These are phyloP conservation scores for Ilyonectria sp. DNA, from an alignment of 2,329 filamentous ascomycete genomes.

Conservation along the genomic window DNA sequence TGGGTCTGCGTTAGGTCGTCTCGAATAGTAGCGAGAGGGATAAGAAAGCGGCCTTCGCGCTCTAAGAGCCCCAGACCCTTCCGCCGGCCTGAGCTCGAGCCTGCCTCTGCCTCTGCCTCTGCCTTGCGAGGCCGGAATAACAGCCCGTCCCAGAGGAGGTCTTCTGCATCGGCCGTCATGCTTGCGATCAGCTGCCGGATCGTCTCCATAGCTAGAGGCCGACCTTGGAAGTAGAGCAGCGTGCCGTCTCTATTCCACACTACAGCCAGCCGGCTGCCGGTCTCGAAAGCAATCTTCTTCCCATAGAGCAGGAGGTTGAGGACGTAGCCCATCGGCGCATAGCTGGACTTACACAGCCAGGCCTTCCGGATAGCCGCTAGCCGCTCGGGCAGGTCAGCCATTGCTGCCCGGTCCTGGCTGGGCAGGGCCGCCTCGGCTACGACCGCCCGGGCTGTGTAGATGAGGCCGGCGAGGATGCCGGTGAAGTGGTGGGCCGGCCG, in stretches of 20 bases:
- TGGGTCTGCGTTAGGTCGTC: neutral
- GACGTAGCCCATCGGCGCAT: neutral
- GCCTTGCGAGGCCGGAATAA: neutral
- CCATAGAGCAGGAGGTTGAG: neutral
- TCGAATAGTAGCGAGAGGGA: neutral
- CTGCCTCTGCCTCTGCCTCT: too few species aligned
- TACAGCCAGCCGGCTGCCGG: too few species aligned
- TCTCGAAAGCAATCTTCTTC: neutral
- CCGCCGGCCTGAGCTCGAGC: too few species aligned
- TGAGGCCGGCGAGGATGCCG: neutral
- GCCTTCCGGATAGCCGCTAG: too few species aligned
- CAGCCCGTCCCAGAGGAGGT: neutral
- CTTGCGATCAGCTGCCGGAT: neutral
- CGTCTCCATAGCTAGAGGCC: neutral
- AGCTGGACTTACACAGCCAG: neutral
- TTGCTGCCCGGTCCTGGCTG: too few species aligned
- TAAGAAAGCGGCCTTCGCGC: neutral
- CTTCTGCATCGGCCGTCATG: neutral
- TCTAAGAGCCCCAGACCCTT: neutral
- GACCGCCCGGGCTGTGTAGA: neutral
- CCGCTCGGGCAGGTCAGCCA: too few species aligned
- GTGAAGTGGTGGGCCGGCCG: too few species aligned
- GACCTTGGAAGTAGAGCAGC: neutral
- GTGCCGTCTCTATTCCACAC: neutral
- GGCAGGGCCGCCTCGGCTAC: too few species aligned